Conservation (phyloP, 371 early-diverging fungal species). For the Blakeslea trispora region DNA sequence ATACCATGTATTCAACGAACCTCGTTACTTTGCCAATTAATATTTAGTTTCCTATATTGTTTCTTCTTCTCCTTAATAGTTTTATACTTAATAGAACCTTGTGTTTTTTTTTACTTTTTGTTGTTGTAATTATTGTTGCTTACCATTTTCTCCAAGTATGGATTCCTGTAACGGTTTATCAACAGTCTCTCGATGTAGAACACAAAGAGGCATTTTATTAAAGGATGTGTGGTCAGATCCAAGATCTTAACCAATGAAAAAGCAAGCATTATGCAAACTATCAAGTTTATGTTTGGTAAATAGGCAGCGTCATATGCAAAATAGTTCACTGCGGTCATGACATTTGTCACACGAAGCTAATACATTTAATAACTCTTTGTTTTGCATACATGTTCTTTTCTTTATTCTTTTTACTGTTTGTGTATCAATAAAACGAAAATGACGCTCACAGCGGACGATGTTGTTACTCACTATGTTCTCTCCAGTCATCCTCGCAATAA, state of each 20-base stretch:
- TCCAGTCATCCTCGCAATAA: constrained; percentile 42
- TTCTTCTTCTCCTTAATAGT: background rate
- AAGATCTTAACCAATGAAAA: background rate
- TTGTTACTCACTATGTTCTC: constrained; percentile 38
- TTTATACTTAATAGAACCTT: constrained; percentile 3
- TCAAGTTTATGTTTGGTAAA: background rate
- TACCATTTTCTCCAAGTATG: too few relatives aligned
- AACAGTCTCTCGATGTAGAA: too few relatives aligned
- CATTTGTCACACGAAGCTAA: too few relatives aligned
- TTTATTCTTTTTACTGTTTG: constrained; percentile 10
- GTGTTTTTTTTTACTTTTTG: constrained; percentile 2
- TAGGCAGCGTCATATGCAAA: too few relatives aligned
- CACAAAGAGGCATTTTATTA: too few relatives aligned
- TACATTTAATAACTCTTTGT: too few relatives aligned
- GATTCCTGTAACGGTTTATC: too few relatives aligned
- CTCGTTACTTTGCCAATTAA: constrained; percentile 61
- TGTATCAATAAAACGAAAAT: constrained; percentile 22
- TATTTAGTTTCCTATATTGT: background rate
- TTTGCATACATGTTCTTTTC: constrained; percentile 4
- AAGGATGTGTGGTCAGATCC: too few relatives aligned
- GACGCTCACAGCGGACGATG: constrained; percentile 28
- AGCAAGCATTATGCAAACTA: background rate
- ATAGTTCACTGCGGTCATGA: too few relatives aligned
- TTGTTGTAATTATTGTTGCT: too few relatives aligned
- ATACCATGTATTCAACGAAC: constrained; percentile 81